Evolutionary conservation across 257 asterid species (phyloP).

Genomic region (Sherardia arvensis): DNA sequence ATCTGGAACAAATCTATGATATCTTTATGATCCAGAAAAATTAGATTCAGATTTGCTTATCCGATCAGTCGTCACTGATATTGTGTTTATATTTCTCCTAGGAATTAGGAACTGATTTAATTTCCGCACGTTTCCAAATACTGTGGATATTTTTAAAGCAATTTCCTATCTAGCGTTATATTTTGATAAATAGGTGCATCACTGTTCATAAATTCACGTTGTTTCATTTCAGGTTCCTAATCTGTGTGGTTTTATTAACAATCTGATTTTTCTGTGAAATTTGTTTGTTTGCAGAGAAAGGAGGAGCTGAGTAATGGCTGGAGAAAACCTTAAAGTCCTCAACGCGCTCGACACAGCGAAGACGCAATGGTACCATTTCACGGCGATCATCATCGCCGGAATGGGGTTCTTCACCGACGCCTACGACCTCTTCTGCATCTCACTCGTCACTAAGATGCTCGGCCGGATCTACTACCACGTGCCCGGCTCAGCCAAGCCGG

Average conservation of each 20-base stretch:
- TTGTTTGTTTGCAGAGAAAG: not conserved
- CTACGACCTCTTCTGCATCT: conserved; percentile 55
- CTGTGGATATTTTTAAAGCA: too few relatives aligned
- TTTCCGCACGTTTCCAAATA: not conserved
- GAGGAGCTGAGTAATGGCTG: conserved; percentile 18
- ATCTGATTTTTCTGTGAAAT: too few relatives aligned
- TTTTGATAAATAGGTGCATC: too few relatives aligned
- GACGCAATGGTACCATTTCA: conserved; percentile 59
- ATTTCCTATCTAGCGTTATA: too few relatives aligned
- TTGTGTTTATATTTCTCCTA: not conserved
- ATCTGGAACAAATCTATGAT: not conserved
- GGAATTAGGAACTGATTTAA: not conserved
- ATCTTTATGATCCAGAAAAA: not conserved
- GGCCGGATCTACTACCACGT: conserved; percentile 54
- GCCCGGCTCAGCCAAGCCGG: conserved; percentile 42
- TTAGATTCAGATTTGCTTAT: not conserved
- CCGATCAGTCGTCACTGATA: not conserved
- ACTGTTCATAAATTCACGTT: not conserved
- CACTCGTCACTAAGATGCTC: conserved; percentile 55
- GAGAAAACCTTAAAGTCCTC: conserved; percentile 34
- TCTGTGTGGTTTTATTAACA: not conserved
- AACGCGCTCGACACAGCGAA: conserved; percentile 50
- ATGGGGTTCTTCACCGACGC: conserved; percentile 72
- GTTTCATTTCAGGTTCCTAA: not conserved
- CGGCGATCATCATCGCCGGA: conserved; percentile 54